Evolutionary conservation across 1,284 basidiomycete genomes (phyloP).

Genomic region (Lignosus rhinocerotis): DNA sequence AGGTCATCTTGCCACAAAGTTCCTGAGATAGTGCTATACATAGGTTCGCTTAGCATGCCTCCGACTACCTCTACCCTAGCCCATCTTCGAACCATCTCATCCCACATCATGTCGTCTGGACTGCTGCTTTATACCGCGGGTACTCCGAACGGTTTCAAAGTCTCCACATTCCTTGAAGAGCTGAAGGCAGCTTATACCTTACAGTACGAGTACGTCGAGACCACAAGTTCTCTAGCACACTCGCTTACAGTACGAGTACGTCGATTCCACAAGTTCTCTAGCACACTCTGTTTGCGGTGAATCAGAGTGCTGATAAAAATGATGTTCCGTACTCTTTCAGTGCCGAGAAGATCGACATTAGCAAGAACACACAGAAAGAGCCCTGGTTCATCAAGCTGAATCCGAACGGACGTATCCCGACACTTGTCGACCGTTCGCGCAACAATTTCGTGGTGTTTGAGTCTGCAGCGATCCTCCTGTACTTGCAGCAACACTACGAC

Average conservation of each 20-base stretch:
- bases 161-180: constrained; percentile 34
- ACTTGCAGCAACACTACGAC: constrained; percentile 52
- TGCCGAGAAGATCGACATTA: constrained; percentile 36
- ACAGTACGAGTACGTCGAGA: constrained; percentile 31
- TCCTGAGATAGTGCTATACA: not conserved
- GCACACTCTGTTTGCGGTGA: too few relatives aligned
- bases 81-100: not conserved
- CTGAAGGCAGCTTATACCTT: constrained; percentile 32
- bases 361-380: constrained; percentile 52
- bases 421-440: constrained; percentile 43
- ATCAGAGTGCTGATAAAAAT: too few relatives aligned
- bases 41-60: not conserved
- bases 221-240: not conserved
- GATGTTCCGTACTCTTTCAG: constrained; percentile 27
- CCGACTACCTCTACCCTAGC: not conserved
- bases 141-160: constrained; percentile 69
- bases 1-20: not conserved
- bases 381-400: constrained; percentile 58
- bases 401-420: constrained; percentile 63
- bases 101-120: constrained; percentile 13
- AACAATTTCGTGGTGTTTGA: constrained; percentile 55
- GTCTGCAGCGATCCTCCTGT: constrained; percentile 54
- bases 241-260: constrained; percentile 33
- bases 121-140: constrained; percentile 62
- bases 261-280: not conserved